Evolutionary conservation across 768 basidiomycete genomes (phyloP).

Genomic region (Tricholoma bakamatsutake): DNA sequence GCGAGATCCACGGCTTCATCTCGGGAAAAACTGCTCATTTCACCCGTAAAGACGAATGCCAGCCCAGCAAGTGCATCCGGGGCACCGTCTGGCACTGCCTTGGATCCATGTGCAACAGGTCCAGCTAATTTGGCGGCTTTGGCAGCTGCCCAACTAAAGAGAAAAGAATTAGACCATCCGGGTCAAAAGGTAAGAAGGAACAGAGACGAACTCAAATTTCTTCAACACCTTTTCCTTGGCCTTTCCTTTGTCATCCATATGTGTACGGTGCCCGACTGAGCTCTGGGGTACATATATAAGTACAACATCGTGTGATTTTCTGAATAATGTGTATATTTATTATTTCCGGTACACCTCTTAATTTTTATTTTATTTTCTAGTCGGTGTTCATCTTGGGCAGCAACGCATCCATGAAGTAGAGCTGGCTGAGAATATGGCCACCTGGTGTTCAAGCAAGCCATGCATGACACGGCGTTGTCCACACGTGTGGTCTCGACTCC

Average conservation of each 20-base stretch:
- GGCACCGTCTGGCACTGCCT: conserved; percentile 65
- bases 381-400: too few species aligned
- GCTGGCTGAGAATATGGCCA: too few species aligned
- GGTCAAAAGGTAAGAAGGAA: background rate
- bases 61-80: conserved; percentile 78
- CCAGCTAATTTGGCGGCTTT: conserved; percentile 59
- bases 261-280: too few species aligned
- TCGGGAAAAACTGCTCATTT: conserved; percentile 78
- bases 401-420: too few species aligned
- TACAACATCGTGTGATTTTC: too few species aligned
- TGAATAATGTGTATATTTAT: too few species aligned
- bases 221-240: conserved; percentile 13
- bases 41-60: conserved; percentile 94
- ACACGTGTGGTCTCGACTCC: too few species aligned
- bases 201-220: conserved; percentile 22
- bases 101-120: conserved; percentile 60
- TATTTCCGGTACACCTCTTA: too few species aligned
- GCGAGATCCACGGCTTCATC: conserved; percentile 85
- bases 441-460: too few species aligned
- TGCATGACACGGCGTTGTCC: too few species aligned
- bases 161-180: background rate
- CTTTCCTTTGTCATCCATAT: conserved; percentile 13
- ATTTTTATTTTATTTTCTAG: too few species aligned
- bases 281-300: too few species aligned
- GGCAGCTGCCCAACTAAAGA: conserved; percentile 35